These are phyloP conservation scores for Phycomyces blakesleeanus DNA, from an alignment of 192 early-diverging fungal genomes.

Conservation along the genomic window DNA sequence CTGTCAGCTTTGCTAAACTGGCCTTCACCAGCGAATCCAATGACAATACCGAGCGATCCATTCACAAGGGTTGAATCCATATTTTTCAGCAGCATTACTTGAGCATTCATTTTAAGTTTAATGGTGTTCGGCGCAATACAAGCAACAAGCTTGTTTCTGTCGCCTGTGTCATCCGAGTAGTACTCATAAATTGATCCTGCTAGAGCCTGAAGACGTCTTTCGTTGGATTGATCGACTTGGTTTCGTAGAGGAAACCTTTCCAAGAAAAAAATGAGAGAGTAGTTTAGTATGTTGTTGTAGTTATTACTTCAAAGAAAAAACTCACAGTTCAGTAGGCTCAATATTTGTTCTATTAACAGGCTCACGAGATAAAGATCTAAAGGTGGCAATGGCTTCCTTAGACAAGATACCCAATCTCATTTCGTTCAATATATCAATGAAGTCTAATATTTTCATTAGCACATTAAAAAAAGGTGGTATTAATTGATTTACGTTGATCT, in stretches of 20 bases:
- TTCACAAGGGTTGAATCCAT: slow-evolving; percentile 65
- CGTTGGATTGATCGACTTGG: slow-evolving; percentile 77
- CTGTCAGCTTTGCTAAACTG: slow-evolving; percentile 3
- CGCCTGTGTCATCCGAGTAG: slow-evolving; percentile 43
- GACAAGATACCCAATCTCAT: slow-evolving; percentile 73
- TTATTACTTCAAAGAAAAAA: not conserved
- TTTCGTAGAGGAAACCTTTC: slow-evolving; percentile 55
- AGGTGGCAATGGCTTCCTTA: slow-evolving; percentile 40
- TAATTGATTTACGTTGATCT: slow-evolving; percentile 48
- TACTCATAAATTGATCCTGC: slow-evolving; percentile 46
- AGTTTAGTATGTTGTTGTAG: not conserved
- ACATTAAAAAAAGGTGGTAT: not conserved
- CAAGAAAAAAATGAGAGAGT: not conserved
- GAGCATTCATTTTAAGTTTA: slow-evolving; percentile 69
- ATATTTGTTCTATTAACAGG: slow-evolving; percentile 59
- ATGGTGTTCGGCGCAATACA: slow-evolving; percentile 60
- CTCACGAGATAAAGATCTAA: slow-evolving; percentile 47
- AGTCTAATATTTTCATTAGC: slow-evolving; percentile 32
- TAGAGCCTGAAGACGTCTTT: slow-evolving; percentile 47
- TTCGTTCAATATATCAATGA: slow-evolving; percentile 84
- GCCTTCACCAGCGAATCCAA: slow-evolving; percentile 39
- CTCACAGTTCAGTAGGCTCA: slow-evolving; percentile 69
- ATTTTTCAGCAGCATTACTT: slow-evolving; percentile 88
- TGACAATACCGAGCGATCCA: slow-evolving; percentile 69
- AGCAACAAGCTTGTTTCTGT: slow-evolving; percentile 34